These are phyloP conservation scores for Aschersonia sp. DNA, from an alignment of 2,329 filamentous ascomycete species.

Conservation along the genomic window DNA sequence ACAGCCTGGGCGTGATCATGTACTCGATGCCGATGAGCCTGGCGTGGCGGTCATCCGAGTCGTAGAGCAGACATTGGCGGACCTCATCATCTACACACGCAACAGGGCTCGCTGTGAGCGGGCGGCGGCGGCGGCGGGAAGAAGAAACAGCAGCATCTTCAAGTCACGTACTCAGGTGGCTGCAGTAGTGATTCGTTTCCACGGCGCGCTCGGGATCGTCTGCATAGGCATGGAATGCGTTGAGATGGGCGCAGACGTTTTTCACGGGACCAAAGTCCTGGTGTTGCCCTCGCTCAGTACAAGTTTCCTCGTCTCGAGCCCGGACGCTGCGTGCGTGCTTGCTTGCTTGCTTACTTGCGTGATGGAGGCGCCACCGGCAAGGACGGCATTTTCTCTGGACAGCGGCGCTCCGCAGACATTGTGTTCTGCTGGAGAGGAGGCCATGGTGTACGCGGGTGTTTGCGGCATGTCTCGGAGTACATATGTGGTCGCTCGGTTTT, in stretches of 20 bases:
- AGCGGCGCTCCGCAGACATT: conserved; percentile 29
- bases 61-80: conserved; percentile 76
- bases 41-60: conserved; percentile 49
- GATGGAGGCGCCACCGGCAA: conserved; percentile 45
- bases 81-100: conserved; percentile 36
- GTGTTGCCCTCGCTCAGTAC: not conserved
- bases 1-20: conserved; percentile 63
- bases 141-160: not conserved
- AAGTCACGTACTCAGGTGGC: conserved; percentile 41
- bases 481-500: not conserved
- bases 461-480: not conserved
- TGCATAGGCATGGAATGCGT: conserved; percentile 79
- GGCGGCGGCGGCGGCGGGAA: conserved; percentile 24
- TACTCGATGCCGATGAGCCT: conserved; percentile 77
- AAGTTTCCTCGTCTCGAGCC: not conserved
- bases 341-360: conserved; percentile 30
- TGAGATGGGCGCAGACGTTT: conserved; percentile 67
- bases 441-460: not conserved
- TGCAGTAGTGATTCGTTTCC: conserved; percentile 36
- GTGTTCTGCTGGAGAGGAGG: conserved; percentile 2
- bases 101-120: not conserved
- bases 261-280: conserved; percentile 57
- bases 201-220: conserved; percentile 53
- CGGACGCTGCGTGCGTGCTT: not conserved
- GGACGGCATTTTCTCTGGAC: conserved; percentile 37